These are phyloP conservation scores for Rhizomucor pusillus DNA, from an alignment of 371 early-diverging fungal genomes.

Conservation along the genomic window DNA sequence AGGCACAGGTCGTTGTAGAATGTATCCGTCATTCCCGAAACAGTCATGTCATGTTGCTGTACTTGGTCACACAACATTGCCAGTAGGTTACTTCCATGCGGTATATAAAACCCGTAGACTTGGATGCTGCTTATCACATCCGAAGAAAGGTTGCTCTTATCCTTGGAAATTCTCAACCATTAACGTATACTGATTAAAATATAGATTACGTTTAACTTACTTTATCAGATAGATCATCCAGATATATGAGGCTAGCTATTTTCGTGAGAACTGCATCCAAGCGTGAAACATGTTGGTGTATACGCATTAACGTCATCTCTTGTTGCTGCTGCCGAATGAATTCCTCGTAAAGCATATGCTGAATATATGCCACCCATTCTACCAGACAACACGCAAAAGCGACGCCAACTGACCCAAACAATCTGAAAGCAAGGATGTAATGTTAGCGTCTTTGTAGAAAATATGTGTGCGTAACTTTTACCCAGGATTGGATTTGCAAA, in stretches of 20 bases:
- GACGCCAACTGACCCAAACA: too few species aligned
- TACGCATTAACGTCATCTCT: conserved; percentile 23
- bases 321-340: not conserved
- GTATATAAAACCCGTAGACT: conserved; percentile 33
- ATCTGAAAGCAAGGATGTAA: too few species aligned
- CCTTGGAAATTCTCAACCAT: not conserved
- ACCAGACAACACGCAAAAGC: too few species aligned
- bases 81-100: conserved; percentile 42
- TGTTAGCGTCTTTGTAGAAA: not conserved
- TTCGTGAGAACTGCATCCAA: conserved; percentile 21
- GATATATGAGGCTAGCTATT: conserved; percentile 23
- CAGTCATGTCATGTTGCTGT: conserved; percentile 20
- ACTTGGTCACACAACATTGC: conserved; percentile 35
- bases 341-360: too few species aligned
- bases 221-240: conserved; percentile 17
- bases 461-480: not conserved
- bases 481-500: not conserved
- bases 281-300: conserved; percentile 29
- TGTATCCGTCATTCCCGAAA: conserved; percentile 19
- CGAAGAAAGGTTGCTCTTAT: not conserved
- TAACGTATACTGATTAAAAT: not conserved
- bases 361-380: too few species aligned
- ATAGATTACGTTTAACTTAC: not conserved
- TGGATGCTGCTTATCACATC: conserved; percentile 1
- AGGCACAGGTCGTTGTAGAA: conserved; percentile 40